Evolutionary conservation across 2,329 filamentous ascomycete species (phyloP), one percentile per base, ranked within the genome.

Genomic region (Endoconidiophora polonica): DNA sequence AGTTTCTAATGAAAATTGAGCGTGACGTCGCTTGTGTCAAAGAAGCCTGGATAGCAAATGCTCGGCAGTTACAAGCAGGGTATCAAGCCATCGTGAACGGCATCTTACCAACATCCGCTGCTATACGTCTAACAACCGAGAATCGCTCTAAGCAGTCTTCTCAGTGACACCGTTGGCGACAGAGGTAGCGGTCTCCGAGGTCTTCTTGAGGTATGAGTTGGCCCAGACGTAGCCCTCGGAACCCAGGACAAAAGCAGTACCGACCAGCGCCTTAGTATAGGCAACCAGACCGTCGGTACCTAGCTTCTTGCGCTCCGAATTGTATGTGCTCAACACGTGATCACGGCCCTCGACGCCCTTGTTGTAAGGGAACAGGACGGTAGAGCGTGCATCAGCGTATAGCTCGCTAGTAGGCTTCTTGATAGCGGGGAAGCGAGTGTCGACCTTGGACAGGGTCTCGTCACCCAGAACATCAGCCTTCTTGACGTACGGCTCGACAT

Each of bases 401-500:
- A 88, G 70, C 62, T 85, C 80, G 56, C 73, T 70, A 23, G 83
- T 84, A 46, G 83, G 78, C 66, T 86, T 81, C 70, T 81, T 85
- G 63, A 90, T 72, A 54, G 75, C 71, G 48, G 84, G 84, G 63
- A 87, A 81, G 55, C 69, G 74, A 62, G 76, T 67, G 57, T 90
- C 84, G 58, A 90, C 69, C 60, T 73, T 77, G 58, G 65, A 69
- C 56, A 90, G 71, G n/a, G 81, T 76, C 62, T 76, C 71, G 65
- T 86, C 79, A 56, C 81, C 83, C 48, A 94, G 67, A 53, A 76
- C 67, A 63, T 96, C 91, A 60, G 80, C 88, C 64, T 81, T 86
- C 63, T 77, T 71, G 56, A 94, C 75, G 66, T 95, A 95, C 1
- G 90, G 88, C 48, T 80, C 79, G 55, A 94, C 75, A 63, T 85